Conservation (phyloP, 495 filamentous ascomycete species). For the Penicillium egyptiacum region DNA sequence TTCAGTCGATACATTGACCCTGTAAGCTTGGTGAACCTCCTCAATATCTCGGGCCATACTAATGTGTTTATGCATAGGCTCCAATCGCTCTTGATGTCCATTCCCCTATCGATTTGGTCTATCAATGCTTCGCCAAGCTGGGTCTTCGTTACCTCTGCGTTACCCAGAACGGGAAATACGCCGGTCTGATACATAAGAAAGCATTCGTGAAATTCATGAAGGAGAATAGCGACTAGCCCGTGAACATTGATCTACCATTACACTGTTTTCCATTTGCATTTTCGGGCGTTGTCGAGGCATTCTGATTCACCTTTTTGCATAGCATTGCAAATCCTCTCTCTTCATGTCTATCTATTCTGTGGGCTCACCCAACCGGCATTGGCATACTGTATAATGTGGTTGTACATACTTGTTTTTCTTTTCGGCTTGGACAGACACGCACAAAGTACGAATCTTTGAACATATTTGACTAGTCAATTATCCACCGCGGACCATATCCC, state of each 20-base stretch:
- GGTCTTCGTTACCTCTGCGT: constrained; percentile 93
- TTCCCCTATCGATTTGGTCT: constrained; percentile 92
- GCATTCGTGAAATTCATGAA: constrained; percentile 93
- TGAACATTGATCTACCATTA: neutral
- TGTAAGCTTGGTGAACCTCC: constrained; percentile 36
- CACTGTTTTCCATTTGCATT: constrained; percentile 3
- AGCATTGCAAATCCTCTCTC: constrained; percentile 21
- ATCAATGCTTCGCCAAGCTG: constrained; percentile 95
- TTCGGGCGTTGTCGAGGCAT: neutral
- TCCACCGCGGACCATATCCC: neutral
- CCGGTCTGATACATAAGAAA: constrained; percentile 96
- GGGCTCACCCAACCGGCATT: neutral
- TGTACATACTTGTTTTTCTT: neutral
- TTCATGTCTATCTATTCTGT: neutral
- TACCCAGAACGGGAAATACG: constrained; percentile 76
- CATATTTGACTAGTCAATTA: neutral
- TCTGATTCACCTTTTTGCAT: constrained; percentile 14
- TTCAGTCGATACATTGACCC: constrained; percentile 93
- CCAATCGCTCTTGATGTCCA: constrained; percentile 85
- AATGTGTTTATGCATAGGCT: constrained; percentile 46
- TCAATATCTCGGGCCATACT: constrained; percentile 4
- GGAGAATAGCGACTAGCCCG: constrained; percentile 44
- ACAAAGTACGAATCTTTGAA: neutral
- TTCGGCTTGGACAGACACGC: neutral
- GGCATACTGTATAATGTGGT: constrained; percentile 3